Conservation (phyloP, 1,139 yeast genomes). For the Geotrichum bryndzae region DNA sequence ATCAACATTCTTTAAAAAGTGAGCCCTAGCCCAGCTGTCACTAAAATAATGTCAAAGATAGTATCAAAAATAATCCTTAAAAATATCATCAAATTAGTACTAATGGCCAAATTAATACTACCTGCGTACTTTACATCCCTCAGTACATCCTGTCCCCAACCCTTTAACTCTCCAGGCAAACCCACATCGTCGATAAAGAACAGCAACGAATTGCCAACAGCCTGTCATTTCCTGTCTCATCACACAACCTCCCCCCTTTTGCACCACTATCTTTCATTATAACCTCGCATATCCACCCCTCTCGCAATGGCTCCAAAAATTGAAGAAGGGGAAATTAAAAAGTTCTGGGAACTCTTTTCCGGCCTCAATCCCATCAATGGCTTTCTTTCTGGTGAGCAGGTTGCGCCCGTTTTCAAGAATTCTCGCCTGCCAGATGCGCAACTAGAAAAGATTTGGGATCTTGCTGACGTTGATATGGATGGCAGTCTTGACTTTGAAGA, state of each 20-base stretch:
- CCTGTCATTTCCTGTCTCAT: background rate
- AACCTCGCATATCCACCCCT: background rate
- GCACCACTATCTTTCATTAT: background rate
- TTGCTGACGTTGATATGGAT: constrained; percentile 89
- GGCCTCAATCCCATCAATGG: constrained; percentile 78
- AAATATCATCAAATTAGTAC: too few species aligned
- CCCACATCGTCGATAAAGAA: background rate
- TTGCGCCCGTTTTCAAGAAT: constrained; percentile 80
- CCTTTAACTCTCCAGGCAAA: background rate
- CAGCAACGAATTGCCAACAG: background rate
- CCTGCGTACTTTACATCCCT: background rate
- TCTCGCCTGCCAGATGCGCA: constrained; percentile 73
- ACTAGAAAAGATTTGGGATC: constrained; percentile 79
- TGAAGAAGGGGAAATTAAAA: constrained; percentile 91
- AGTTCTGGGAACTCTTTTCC: constrained; percentile 94
- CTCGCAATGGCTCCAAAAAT: constrained; percentile 40
- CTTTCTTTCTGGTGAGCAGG: constrained; percentile 77
- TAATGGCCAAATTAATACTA: background rate
- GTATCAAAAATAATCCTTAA: background rate
- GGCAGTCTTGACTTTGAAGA: constrained; percentile 93
- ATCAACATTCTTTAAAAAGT: too few species aligned
- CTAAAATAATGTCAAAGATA: too few species aligned
- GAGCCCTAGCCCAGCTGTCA: too few species aligned
- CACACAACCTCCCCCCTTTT: background rate
- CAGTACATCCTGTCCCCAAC: background rate